phyloP scores from a whole-genome alignment of 768 basidiomycete species.

The Pleurotus giganteus region DNA sequence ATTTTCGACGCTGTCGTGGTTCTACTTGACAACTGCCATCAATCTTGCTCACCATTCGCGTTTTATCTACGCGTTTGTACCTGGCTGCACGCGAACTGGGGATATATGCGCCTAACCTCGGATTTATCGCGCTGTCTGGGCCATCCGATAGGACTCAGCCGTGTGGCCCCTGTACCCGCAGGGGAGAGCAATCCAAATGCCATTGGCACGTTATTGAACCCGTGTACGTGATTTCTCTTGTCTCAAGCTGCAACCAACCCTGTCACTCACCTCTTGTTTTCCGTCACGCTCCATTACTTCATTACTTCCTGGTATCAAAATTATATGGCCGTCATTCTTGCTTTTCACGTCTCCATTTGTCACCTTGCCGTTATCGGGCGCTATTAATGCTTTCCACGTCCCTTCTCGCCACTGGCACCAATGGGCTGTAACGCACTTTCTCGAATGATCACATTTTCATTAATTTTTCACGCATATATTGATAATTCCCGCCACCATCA shows the following conservation, averaged over 20 bases:
- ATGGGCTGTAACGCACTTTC: too few species aligned
- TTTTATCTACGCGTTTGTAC: constrained; percentile 2
- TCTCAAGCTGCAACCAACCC: not conserved
- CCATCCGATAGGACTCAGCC: constrained; percentile 58
- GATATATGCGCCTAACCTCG: not conserved
- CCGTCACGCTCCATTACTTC: constrained; percentile 13
- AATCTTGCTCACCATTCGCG: constrained; percentile 2
- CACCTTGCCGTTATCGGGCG: not conserved
- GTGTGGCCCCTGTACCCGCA: constrained; percentile 76
- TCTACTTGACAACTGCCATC: constrained; percentile 4
- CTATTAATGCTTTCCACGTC: not conserved
- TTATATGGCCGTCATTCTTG: not conserved
- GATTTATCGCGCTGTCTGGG: constrained; percentile 6
- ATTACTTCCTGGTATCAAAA: constrained; percentile 9
- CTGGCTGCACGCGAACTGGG: constrained; percentile 1
- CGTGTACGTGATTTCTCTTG: constrained; percentile 50
- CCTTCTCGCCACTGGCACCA: too few species aligned
- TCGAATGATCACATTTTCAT: not conserved
- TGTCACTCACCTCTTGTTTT: constrained; percentile 15
- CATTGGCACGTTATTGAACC: constrained; percentile 84
- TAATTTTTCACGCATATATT: constrained; percentile 1
- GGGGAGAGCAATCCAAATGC: constrained; percentile 79
- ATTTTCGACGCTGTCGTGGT: constrained; percentile 12
- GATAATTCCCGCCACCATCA: not conserved
- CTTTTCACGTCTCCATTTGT: constrained; percentile 13